Evolutionary conservation across 1,139 yeast genomes (phyloP).

Genomic region (Schwanniomyces etchellsii): DNA sequence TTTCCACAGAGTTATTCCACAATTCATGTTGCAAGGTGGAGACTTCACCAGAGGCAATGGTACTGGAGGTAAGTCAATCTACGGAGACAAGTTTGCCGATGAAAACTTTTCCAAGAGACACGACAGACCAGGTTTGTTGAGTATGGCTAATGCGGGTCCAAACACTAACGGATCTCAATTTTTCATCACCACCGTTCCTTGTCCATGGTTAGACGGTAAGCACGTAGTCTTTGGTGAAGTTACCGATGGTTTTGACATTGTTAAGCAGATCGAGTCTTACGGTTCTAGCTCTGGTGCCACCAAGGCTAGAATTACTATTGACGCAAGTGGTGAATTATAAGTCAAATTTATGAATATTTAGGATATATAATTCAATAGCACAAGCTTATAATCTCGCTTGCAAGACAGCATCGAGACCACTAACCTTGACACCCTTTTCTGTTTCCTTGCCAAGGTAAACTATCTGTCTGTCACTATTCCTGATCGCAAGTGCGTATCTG

Average conservation of each 20-base stretch:
- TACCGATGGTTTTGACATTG: slow-evolving; percentile 81
- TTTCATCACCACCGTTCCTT: slow-evolving; percentile 94
- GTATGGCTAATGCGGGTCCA: slow-evolving; percentile 99
- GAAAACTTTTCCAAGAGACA: slow-evolving; percentile 88
- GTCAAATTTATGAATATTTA: slow-evolving; percentile 1
- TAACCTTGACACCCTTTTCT: slow-evolving; percentile 17
- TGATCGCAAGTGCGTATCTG: slow-evolving; percentile 66
- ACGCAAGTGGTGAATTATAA: slow-evolving; percentile 79
- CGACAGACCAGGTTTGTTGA: slow-evolving; percentile 88
- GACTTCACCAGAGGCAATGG: slow-evolving; percentile 93
- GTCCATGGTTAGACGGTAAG: slow-evolving; percentile 97
- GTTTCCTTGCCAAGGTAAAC: slow-evolving; percentile 22
- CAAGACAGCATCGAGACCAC: slow-evolving; percentile 20
- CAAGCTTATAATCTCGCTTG: slow-evolving; percentile 7
- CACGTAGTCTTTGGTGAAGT: slow-evolving; percentile 99
- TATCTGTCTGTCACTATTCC: slow-evolving; percentile 22
- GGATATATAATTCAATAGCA: slow-evolving; percentile 1
- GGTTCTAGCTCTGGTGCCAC: slow-evolving; percentile 88
- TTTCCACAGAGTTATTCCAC: slow-evolving; percentile 98
- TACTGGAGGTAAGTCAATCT: slow-evolving; percentile 98
- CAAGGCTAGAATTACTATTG: slow-evolving; percentile 70
- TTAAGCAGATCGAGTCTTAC: slow-evolving; percentile 81
- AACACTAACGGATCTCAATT: slow-evolving; percentile 99
- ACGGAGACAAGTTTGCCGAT: slow-evolving; percentile 92
- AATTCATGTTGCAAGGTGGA: slow-evolving; percentile 99